Evolutionary conservation across 352 stramenopile species (phyloP).

Genomic region (Elongisporangium undulatum): DNA sequence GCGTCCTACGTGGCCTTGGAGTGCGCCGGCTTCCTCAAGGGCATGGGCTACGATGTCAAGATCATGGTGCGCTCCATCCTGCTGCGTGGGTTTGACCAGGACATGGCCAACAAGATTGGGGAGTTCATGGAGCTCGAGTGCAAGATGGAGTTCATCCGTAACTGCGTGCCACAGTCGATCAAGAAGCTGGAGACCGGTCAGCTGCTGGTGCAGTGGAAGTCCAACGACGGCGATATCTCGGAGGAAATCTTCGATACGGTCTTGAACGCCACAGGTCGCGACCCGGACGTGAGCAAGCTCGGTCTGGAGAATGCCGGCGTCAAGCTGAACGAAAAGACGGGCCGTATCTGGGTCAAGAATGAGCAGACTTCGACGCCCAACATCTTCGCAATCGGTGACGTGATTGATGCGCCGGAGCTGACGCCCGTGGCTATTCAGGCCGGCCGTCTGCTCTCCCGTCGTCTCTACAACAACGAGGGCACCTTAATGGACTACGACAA

Average conservation of each 20-base stretch:
- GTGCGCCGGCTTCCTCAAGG: constrained; percentile 96
- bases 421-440: constrained; percentile 98
- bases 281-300: constrained; percentile 91
- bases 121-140: constrained; percentile 90
- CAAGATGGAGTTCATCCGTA: constrained; percentile 91
- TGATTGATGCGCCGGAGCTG: constrained; percentile 95
- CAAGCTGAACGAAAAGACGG: constrained; percentile 85
- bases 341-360: constrained; percentile 88
- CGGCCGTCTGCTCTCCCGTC: constrained; percentile 86
- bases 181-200: constrained; percentile 85
- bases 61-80: constrained; percentile 97
- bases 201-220: constrained; percentile 82
- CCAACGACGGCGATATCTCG: constrained; percentile 35
- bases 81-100: constrained; percentile 96
- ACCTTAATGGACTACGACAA: constrained; percentile 94
- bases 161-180: constrained; percentile 89
- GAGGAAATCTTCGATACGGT: constrained; percentile 97
- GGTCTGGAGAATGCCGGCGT: constrained; percentile 86
- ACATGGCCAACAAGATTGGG: constrained; percentile 94
- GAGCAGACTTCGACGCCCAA: constrained; percentile 94
- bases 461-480: constrained; percentile 85
- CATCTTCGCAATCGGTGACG: constrained; percentile 97
- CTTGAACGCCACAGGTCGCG: constrained; percentile 91
- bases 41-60: constrained; percentile 95
- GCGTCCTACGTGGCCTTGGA: constrained; percentile 98